These are phyloP conservation scores for Euphorbia schlechtendalii DNA, from an alignment of 441 rosid species.

Conservation along the genomic window DNA sequence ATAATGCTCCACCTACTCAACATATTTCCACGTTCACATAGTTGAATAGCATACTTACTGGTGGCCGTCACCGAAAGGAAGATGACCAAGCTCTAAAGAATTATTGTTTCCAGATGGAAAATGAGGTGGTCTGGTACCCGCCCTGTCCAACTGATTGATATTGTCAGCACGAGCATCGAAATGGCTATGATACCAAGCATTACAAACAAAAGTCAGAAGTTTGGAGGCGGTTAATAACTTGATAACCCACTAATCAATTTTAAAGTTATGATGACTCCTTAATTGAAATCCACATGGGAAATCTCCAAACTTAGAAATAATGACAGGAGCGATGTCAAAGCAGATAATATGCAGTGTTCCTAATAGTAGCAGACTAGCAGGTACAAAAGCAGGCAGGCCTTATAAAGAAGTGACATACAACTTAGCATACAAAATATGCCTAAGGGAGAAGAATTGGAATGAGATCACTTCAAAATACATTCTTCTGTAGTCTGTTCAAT, in stretches of 20 bases:
- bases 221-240: neutral
- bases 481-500: neutral
- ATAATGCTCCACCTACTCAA: neutral
- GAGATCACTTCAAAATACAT: neutral
- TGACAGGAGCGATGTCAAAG: neutral
- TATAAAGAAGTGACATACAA: neutral
- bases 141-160: conserved; percentile 23
- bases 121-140: conserved; percentile 27
- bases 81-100: conserved; percentile 26
- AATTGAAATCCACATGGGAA: neutral
- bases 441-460: neutral
- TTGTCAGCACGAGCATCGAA: conserved; percentile 23
- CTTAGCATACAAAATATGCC: neutral
- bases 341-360: conserved; percentile 6
- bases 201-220: conserved; percentile 18
- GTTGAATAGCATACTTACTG: conserved; percentile 28
- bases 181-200: conserved; percentile 31
- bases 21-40: neutral
- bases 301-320: neutral
- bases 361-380: neutral
- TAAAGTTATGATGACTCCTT: neutral
- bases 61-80: conserved; percentile 28
- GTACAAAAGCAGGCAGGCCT: neutral
- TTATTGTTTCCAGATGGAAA: conserved; percentile 27
- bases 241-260: neutral